A percentile compares a stretch with the other conserved stretches of the same genome.
phyloP scores from a whole-genome alignment of 345 rosid species.

The Corymbia maculata region DNA sequence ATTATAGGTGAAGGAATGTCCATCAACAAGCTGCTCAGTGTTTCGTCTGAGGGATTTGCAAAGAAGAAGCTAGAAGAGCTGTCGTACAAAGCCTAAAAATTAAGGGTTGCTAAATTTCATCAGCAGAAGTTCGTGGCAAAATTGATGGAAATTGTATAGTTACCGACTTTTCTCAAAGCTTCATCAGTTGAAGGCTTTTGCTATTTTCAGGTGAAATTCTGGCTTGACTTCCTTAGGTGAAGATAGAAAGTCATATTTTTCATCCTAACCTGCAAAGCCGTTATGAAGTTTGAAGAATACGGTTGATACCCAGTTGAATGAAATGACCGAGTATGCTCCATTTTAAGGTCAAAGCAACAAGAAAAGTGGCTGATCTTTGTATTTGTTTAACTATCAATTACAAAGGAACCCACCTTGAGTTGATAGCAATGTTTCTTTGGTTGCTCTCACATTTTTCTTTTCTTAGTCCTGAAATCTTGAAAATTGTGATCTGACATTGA shows the following conservation, averaged over 20 bases:
- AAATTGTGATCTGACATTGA: neutral
- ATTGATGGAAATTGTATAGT: neutral
- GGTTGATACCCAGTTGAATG: neutral
- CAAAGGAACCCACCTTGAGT: neutral
- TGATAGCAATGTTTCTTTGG: neutral
- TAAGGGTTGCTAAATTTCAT: neutral
- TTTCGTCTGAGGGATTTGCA: conserved; percentile 45
- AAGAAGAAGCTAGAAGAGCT: neutral
- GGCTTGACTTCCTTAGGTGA: conserved; percentile 3
- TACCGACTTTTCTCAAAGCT: rapidly evolving
- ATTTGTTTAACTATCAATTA: neutral
- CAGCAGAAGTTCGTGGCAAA: neutral
- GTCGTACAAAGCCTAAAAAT: neutral
- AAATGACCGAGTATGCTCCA: neutral
- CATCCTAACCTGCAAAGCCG: neutral
- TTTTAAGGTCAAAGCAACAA: neutral
- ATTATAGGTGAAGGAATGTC: conserved; percentile 56
- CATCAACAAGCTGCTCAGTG: conserved; percentile 56
- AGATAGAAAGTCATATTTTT: neutral
- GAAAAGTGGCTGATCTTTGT: neutral
- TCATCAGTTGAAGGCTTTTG: neutral
- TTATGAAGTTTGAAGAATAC: neutral
- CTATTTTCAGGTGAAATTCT: neutral
- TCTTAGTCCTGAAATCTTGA: neutral
- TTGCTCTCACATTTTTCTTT: neutral